Evolutionary conservation across 2,329 filamentous ascomycete genomes (phyloP), one percentile per base, ranked within the genome.

Genomic region (Neonectria magnoliae): DNA sequence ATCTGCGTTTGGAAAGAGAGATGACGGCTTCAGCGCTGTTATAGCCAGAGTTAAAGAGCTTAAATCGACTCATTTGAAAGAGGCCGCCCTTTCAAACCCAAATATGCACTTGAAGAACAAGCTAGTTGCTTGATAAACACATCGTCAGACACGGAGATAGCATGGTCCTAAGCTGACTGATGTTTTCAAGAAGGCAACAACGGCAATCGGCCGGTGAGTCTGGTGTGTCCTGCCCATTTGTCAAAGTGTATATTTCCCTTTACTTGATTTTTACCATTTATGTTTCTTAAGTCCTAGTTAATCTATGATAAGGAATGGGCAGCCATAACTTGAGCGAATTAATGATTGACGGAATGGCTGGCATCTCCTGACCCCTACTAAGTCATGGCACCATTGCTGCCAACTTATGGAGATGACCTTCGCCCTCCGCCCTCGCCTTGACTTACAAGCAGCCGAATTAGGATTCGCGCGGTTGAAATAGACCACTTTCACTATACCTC

Each of bases 401-500:
- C 42, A 20, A 47, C 7, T 27, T 47, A 25, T 16, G 22, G 44
- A 16, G 33, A 36, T 36, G 33, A 16, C 33, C 33, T 16, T 36
- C 6, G 22, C 13, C 9, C 22, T 9, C 45, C 22, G 22, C 25
- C 25, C 7, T 29, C 20, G 22, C 11, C 4, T 10, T 10, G n/a
- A 41, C 38, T n/a, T 18, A 38, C 25, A 48, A 50, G 29, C 51
- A 16, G 38, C 27, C 50, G 36, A 18, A 7, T 38, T 45, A 4
- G 41, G 58, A 56, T 61, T 61, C 52, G 51, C 18, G 59, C 59
- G 44, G 52, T 51, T 61, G 22, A 25, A 27, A 4, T 16, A 56
- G 33, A 27, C 14, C 13, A 56, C 18, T 36, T 25, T 27, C 31
- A 31, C 31, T 51, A 16, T 50, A 18, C 58, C 44, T 8, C 41